phyloP scores from a whole-genome alignment of 2,329 filamentous ascomycete species.

The Truncatella angustata region DNA sequence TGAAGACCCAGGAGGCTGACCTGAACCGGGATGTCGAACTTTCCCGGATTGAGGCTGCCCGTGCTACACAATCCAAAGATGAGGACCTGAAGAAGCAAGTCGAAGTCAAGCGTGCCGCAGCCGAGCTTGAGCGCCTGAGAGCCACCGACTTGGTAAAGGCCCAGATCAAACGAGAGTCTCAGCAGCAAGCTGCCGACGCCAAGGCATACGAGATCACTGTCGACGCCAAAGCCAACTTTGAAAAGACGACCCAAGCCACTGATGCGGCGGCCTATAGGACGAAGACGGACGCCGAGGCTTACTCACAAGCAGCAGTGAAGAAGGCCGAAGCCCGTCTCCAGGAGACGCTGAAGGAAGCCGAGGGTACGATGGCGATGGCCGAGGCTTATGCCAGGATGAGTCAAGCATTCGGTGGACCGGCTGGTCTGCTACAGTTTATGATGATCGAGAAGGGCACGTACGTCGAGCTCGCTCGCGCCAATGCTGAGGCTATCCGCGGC shows the following conservation, averaged over 20 bases:
- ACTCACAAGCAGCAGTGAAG: constrained; percentile 37
- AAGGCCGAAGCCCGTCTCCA: constrained; percentile 55
- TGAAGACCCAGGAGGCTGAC: constrained; percentile 69
- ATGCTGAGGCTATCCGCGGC: constrained; percentile 47
- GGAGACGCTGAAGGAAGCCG: constrained; percentile 68
- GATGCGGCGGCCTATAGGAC: constrained; percentile 49
- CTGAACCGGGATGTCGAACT: constrained; percentile 75
- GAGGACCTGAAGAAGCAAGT: constrained; percentile 79
- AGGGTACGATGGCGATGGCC: constrained; percentile 74
- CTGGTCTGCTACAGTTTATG: constrained; percentile 75
- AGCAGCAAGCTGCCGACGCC: constrained; percentile 67
- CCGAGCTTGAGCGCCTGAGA: constrained; percentile 77
- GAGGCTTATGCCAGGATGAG: constrained; percentile 74
- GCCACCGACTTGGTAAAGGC: constrained; percentile 78
- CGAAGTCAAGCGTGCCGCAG: constrained; percentile 72
- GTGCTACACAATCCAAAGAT: constrained; percentile 72
- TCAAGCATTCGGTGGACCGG: constrained; percentile 72
- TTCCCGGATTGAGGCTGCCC: constrained; percentile 69
- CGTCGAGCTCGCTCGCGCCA: constrained; percentile 54
- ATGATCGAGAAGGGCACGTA: constrained; percentile 86
- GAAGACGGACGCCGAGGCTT: constrained; percentile 41
- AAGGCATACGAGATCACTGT: constrained; percentile 56
- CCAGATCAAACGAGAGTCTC: constrained; percentile 64
- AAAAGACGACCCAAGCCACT: constrained; percentile 44
- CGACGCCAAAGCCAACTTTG: constrained; percentile 35